Percentiles rank a stretch among this genome's conserved stretches.
phyloP scores from a whole-genome alignment of 1,284 basidiomycete genomes.

The Cystobasidiaceae sp. region DNA sequence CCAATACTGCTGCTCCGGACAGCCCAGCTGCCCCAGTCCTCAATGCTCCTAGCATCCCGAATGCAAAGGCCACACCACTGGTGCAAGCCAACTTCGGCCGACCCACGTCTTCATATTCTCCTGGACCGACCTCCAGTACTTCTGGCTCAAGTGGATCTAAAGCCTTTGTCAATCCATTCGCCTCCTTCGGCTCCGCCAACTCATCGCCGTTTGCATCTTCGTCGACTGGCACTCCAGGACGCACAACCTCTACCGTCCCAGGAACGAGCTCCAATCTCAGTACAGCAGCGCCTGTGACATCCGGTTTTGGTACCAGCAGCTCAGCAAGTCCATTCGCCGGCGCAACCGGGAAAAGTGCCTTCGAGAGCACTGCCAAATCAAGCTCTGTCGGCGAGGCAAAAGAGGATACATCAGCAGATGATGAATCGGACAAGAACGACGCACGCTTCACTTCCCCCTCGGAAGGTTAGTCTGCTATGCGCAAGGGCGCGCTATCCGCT shows the following conservation, averaged over 20 bases:
- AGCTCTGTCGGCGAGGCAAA: not conserved
- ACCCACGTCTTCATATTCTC: slow-evolving; percentile 8
- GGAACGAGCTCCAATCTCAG: slow-evolving; percentile 14
- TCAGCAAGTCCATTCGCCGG: slow-evolving; percentile 31
- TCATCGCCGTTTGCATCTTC: slow-evolving; percentile 28
- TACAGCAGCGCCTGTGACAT: slow-evolving; percentile 2
- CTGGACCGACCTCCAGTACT: not conserved
- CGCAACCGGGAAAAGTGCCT: not conserved
- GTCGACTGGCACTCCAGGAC: not conserved
- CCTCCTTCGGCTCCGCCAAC: slow-evolving; percentile 15
- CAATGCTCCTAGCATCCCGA: not conserved
- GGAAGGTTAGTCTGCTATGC: no score
- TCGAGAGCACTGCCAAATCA: not conserved
- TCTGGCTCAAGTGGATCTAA: slow-evolving; percentile 1
- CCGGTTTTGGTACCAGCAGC: not conserved
- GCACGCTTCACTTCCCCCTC: not conserved
- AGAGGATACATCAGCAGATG: not conserved
- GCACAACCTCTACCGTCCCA: not conserved
- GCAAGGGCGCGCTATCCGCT: no score
- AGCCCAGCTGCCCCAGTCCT: slow-evolving; percentile 13
- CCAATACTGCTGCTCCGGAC: not conserved
- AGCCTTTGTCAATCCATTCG: slow-evolving; percentile 26
- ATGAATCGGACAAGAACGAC: not conserved
- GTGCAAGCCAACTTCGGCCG: slow-evolving; percentile 30
- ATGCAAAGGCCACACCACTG: not conserved